Percentiles rank a stretch among this genome's conserved stretches.
These are phyloP conservation scores for Hypoxylon fuscum DNA, from an alignment of 495 filamentous ascomycete species.

Conservation along the genomic window DNA sequence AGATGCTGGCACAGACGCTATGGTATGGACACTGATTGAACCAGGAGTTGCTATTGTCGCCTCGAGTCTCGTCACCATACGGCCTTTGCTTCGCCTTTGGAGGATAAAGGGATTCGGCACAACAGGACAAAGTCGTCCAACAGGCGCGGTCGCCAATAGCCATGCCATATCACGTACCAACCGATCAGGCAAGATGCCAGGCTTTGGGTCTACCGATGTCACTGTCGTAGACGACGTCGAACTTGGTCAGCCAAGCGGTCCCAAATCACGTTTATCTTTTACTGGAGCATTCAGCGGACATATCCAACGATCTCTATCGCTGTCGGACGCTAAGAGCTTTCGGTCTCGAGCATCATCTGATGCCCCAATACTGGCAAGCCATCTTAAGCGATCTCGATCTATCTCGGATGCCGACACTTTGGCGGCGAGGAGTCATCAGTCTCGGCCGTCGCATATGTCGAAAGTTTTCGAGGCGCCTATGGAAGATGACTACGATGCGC, in stretches of 20 bases:
- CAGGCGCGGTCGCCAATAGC: conserved; percentile 17
- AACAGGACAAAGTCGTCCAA: conserved; percentile 36
- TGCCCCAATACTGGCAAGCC: conserved; percentile 11
- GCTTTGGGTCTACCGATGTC: conserved; percentile 40
- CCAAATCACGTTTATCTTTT: conserved; percentile 8
- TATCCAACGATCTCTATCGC: conserved; percentile 23
- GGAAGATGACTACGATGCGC: conserved; percentile 28
- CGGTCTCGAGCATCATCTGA: conserved; percentile 26
- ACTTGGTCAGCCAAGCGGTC: conserved; percentile 12
- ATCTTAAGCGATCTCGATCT: conserved; percentile 20
- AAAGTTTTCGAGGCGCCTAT: conserved; percentile 33
- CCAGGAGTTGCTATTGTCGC: conserved; percentile 55
- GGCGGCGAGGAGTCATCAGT: conserved; percentile 18
- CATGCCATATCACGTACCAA: conserved; percentile 33
- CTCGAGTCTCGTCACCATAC: conserved; percentile 52
- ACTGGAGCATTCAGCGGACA: conserved; percentile 15
- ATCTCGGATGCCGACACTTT: conserved; percentile 29
- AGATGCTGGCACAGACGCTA: conserved; percentile 50
- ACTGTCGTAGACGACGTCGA: conserved; percentile 44
- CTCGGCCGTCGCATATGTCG: conserved; percentile 34
- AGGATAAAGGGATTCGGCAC: conserved; percentile 46
- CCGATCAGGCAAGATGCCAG: conserved; percentile 38
- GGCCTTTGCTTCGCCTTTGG: conserved; percentile 50
- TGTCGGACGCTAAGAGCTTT: conserved; percentile 26
- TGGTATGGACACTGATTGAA: conserved; percentile 56